A percentile compares a stretch with the other conserved stretches of the same genome.
phyloP scores from a whole-genome alignment of 306 rosid genomes.

The Erythrophleum fordii region DNA sequence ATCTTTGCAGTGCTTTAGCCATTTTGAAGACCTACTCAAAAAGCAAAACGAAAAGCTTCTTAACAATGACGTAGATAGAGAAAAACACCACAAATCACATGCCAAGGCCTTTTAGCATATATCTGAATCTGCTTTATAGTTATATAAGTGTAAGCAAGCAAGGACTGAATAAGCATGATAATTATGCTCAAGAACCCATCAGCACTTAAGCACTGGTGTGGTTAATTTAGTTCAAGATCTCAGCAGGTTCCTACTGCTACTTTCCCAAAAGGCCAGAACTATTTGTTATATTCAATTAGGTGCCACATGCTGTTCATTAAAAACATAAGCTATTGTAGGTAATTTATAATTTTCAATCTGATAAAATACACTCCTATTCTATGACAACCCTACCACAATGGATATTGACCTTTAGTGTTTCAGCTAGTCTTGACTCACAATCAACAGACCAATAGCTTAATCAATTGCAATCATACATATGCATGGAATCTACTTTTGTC shows the following conservation, averaged over 20 bases:
- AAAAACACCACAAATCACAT: conserved; percentile 1
- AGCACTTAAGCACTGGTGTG: background rate
- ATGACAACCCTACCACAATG: background rate
- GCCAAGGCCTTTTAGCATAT: conserved; percentile 5
- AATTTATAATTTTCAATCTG: background rate
- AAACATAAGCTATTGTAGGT: background rate
- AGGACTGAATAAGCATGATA: background rate
- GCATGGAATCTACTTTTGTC: background rate
- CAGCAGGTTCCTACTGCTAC: background rate
- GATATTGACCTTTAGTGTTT: background rate
- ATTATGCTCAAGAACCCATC: background rate
- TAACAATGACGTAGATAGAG: conserved; percentile 21
- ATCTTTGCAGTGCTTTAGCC: conserved; percentile 79
- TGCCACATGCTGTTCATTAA: background rate
- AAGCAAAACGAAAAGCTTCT: conserved; percentile 33
- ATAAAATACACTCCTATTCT: background rate
- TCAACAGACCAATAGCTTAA: background rate
- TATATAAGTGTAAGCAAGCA: background rate
- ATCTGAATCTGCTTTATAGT: background rate
- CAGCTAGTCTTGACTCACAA: background rate
- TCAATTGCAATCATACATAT: background rate
- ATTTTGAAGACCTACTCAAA: conserved; percentile 76
- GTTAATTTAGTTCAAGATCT: background rate
- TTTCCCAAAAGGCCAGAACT: background rate
- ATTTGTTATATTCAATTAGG: background rate